Evolutionary conservation across 768 basidiomycete species (phyloP), one percentile per base, ranked within the genome.

Genomic region (Butyriboletus loyo): DNA sequence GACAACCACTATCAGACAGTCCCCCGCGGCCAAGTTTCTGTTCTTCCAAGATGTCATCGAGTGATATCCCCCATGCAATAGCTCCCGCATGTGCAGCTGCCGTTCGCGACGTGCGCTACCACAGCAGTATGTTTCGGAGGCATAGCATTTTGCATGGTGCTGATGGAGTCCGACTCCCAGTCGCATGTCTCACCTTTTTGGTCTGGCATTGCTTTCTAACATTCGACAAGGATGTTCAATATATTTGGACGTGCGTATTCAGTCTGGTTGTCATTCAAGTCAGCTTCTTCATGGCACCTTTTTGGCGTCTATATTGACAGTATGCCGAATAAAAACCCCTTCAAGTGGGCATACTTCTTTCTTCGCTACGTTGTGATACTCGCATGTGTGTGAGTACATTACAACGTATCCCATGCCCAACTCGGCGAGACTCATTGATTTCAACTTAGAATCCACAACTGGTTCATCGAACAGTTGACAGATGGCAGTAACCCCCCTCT

Each of bases 301-400:
- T 34, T 42, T 9, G 22, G 21, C n/a, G n/a, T 14, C n/a, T 11
- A n/a, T 31, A n/a, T n/a, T n/a, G n/a, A n/a, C n/a, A 72, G 66
- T n/a, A 68, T 68, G 54, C 52, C 46, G 10, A 57, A 57, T 19
- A 44, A 19, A 17, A 62, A 40, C 9, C 46, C 50, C 10, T n/a
- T n/a, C n/a, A n/a, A n/a, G n/a, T n/a, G n/a, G n/a, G n/a, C n/a
- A n/a, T n/a, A n/a, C 30, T 32, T 66, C 17, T 60, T 62, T 39
- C 54, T 67, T 56, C 66, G 56, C 15, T 68, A 68, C 50, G 31
- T 48, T 40, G 52, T n/a, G n/a, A n/a, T n/a, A n/a, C n/a, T n/a
- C n/a, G n/a, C n/a, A n/a, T n/a, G n/a, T n/a, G n/a, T n/a, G 65
- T 67, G 39, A 65, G 65, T 55, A 27, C 10, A n/a, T n/a, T 11